These are phyloP conservation scores for Phaeophleospora eucalypticola DNA, from an alignment of 2,329 filamentous ascomycete genomes.

Conservation along the genomic window DNA sequence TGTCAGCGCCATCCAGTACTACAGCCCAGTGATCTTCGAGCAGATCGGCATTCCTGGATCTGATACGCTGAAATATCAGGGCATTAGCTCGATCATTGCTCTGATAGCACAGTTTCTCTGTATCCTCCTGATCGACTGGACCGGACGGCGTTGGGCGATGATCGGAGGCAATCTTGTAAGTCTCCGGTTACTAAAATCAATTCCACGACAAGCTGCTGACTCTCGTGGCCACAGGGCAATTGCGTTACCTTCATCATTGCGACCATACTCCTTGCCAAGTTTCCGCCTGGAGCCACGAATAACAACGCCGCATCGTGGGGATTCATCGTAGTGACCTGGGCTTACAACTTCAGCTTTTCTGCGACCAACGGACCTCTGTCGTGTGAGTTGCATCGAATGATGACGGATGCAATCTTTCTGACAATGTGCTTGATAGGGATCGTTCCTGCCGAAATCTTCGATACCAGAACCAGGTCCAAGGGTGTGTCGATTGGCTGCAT, in stretches of 20 bases:
- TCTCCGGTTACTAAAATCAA: too few species aligned
- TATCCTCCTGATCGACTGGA: conserved; percentile 64
- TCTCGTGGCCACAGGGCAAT: too few species aligned
- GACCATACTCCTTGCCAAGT: conserved; percentile 53
- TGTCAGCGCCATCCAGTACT: conserved; percentile 71
- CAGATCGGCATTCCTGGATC: conserved; percentile 64
- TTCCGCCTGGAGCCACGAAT: conserved; percentile 53
- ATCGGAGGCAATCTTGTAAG: conserved; percentile 71
- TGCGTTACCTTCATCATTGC: conserved; percentile 69
- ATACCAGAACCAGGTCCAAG: conserved; percentile 66
- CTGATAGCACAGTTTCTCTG: conserved; percentile 65
- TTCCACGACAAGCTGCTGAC: too few species aligned
- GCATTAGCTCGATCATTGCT: conserved; percentile 68
- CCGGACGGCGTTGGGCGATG: conserved; percentile 67
- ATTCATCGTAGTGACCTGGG: conserved; percentile 73
- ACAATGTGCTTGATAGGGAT: conserved; percentile 14
- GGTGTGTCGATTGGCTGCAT: conserved; percentile 72
- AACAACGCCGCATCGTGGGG: conserved; percentile 61
- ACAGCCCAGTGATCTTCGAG: conserved; percentile 51
- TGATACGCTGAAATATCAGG: conserved; percentile 69
- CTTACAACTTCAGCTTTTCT: conserved; percentile 75
- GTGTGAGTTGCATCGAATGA: conserved; percentile 31
- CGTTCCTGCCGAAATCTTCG: conserved; percentile 52
- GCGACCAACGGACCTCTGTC: conserved; percentile 65
- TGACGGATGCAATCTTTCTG: conserved; percentile 1